A percentile compares a stretch with the other conserved stretches of the same genome.
Conservation (phyloP, 2,329 filamentous ascomycete genomes). For the Ophioceras dolichostomum region DNA sequence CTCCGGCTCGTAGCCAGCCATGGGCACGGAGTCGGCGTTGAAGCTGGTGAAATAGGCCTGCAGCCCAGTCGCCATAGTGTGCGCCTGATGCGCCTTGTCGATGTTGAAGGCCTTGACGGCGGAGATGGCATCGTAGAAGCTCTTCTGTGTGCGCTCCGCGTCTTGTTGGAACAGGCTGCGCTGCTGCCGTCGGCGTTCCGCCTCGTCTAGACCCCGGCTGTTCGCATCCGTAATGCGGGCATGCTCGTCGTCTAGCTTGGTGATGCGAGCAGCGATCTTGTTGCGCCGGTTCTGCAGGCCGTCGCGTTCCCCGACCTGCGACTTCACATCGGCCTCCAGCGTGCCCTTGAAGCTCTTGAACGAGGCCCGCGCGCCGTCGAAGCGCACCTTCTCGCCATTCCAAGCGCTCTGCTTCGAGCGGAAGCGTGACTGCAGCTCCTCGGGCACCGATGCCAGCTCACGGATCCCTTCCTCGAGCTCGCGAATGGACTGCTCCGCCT, state of each 20-base stretch:
- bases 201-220: conserved; percentile 50
- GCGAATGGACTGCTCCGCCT: conserved; percentile 26
- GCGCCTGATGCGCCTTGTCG: conserved; percentile 26
- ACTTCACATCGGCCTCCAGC: conserved; percentile 50
- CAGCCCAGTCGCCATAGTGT: conserved; percentile 21
- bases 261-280: conserved; percentile 58
- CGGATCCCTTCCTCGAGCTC: conserved; percentile 46
- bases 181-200: conserved; percentile 43
- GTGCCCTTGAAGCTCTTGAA: conserved; percentile 47
- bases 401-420: conserved; percentile 39
- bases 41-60: conserved; percentile 28
- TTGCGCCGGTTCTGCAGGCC: conserved; percentile 56
- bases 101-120: conserved; percentile 20
- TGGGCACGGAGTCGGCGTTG: conserved; percentile 20
- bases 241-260: conserved; percentile 61
- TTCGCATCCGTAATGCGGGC: conserved; percentile 60
- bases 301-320: conserved; percentile 50
- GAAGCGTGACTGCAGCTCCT: conserved; percentile 46
- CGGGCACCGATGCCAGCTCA: conserved; percentile 49
- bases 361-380: conserved; percentile 41
- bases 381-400: conserved; percentile 43
- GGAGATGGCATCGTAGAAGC: conserved; percentile 26
- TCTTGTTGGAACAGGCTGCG: conserved; percentile 34
- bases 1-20: too few relatives aligned
- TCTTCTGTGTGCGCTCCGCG: conserved; percentile 29